Percentiles rank a stretch among this genome's conserved stretches.
These are phyloP conservation scores for Oryza brachyantha DNA, from an alignment of 176 grass and related monocot species.

Conservation along the genomic window DNA sequence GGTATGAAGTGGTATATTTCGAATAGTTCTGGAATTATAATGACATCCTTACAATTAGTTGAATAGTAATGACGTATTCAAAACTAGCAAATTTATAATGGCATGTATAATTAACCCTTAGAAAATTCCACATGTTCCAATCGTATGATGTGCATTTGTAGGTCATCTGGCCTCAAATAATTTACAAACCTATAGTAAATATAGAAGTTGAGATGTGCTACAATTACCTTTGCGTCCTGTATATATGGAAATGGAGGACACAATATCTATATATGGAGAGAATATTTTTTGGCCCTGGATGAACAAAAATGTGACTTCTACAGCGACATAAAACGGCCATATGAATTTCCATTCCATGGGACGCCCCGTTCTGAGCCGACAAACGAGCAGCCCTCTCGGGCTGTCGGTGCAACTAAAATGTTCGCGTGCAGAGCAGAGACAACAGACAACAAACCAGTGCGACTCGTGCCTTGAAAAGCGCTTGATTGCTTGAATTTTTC, in stretches of 20 bases:
- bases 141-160: no score
- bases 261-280: neutral
- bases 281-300: neutral
- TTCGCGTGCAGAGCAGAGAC: neutral
- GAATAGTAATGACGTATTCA: no score
- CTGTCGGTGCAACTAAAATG: neutral
- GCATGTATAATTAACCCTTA: no score
- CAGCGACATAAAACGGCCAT: neutral
- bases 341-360: neutral
- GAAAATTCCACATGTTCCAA: neutral
- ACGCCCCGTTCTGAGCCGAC: neutral
- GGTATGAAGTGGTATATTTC: no score
- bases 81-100: no score
- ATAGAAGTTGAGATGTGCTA: neutral
- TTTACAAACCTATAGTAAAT: neutral
- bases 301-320: no score
- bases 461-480: neutral
- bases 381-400: neutral
- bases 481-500: neutral
- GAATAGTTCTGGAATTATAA: no score
- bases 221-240: neutral
- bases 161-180: no score
- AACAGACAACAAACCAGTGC: no score
- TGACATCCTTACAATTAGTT: no score
- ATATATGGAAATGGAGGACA: neutral